Percentiles rank a stretch among this genome's conserved stretches.
Conservation (phyloP, 768 basidiomycete genomes). For the Amanita rubescens region DNA sequence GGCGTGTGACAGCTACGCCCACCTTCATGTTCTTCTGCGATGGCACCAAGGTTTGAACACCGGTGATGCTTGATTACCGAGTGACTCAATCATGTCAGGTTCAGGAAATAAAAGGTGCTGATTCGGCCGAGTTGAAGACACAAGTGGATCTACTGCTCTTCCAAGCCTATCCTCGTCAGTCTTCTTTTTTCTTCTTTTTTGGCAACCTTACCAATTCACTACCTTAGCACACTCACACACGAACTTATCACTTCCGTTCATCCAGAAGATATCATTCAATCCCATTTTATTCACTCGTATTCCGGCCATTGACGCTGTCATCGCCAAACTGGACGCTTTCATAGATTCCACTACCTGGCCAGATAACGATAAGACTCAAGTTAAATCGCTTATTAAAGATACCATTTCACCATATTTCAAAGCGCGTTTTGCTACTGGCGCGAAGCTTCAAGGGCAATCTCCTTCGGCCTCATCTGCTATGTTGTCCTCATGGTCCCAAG, state of each 20-base stretch:
- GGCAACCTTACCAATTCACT: background rate
- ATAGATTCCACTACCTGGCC: conserved; percentile 44
- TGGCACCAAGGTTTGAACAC: conserved; percentile 53
- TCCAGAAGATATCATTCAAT: conserved; percentile 57
- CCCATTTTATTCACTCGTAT: conserved; percentile 73
- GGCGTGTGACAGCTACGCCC: conserved; percentile 70
- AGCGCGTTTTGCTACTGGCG: conserved; percentile 36
- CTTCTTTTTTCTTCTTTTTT: background rate
- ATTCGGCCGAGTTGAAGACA: conserved; percentile 59
- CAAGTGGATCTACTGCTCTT: conserved; percentile 71
- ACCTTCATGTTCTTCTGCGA: conserved; percentile 86
- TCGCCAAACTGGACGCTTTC: conserved; percentile 54
- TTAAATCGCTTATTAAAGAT: conserved; percentile 42
- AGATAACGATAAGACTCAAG: conserved; percentile 24
- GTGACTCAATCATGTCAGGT: conserved; percentile 30
- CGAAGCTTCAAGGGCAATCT: conserved; percentile 10
- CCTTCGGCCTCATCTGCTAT: conserved; percentile 29
- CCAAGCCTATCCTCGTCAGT: conserved; percentile 75
- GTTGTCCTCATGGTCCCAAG: conserved; percentile 41
- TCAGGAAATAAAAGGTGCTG: conserved; percentile 65
- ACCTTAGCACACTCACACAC: conserved; percentile 71
- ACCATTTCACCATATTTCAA: conserved; percentile 61
- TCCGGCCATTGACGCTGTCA: conserved; percentile 59
- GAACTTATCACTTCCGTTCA: conserved; percentile 46
- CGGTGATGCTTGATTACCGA: background rate